These are phyloP conservation scores for Vigna radiata DNA, from an alignment of 306 rosid species.

Conservation along the genomic window DNA sequence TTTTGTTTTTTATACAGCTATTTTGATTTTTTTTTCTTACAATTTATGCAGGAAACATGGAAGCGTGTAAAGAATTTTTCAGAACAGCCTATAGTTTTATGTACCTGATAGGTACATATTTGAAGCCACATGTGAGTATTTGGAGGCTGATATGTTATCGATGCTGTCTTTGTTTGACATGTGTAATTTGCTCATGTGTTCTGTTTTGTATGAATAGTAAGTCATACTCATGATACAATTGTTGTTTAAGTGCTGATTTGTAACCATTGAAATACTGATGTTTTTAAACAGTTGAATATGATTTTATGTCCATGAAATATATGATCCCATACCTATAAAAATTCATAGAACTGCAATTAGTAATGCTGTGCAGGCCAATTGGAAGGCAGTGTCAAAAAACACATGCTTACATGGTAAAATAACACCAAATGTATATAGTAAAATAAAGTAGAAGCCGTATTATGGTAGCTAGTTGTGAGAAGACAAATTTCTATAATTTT, in stretches of 20 bases:
- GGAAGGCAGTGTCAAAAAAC: not conserved
- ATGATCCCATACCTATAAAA: not conserved
- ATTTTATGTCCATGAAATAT: slow-evolving; percentile 10
- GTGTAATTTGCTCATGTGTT: slow-evolving; percentile 9
- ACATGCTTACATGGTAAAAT: not conserved
- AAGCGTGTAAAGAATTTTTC: slow-evolving; percentile 74
- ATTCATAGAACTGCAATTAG: not conserved
- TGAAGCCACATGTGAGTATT: slow-evolving; percentile 89
- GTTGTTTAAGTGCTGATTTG: not conserved
- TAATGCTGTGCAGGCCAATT: not conserved
- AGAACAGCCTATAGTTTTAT: slow-evolving; percentile 67
- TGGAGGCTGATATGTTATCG: slow-evolving; percentile 3
- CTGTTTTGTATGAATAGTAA: slow-evolving; percentile 24
- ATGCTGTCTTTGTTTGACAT: slow-evolving; percentile 21
- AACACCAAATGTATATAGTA: not conserved
- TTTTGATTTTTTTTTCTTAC: slow-evolving; percentile 31
- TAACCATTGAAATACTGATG: slow-evolving; percentile 5
- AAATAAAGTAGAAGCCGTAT: not conserved
- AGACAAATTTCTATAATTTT: not conserved
- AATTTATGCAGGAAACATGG: slow-evolving; percentile 69
- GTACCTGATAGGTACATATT: slow-evolving; percentile 81
- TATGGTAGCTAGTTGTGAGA: not conserved
- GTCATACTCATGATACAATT: slow-evolving; percentile 5
- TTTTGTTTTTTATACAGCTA: not conserved
- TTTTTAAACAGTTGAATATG: not conserved